Evolutionary conservation across 495 filamentous ascomycete genomes (phyloP), one percentile per base, ranked within the genome.

Genomic region (Trichoderma erinaceum): DNA sequence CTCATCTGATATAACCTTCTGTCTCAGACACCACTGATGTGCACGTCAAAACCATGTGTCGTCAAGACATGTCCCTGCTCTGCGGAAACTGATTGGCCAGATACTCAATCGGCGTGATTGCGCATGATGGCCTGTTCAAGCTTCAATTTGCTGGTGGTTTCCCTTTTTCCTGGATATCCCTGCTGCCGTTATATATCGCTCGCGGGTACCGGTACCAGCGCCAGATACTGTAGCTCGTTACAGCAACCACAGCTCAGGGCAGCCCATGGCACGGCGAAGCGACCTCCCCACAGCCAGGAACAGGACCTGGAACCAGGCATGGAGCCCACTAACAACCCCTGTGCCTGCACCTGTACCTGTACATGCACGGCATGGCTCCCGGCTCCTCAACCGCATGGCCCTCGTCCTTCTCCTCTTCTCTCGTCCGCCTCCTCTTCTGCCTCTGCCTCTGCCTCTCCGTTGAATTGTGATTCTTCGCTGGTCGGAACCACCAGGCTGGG

Each of bases 401-500:
- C 15, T 61, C 25, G 23, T 61, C 27, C 56, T 61, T 61, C 56
- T 61, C 56, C 23, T 56, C 56, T 23, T 50, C 48, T 2, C 44
- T 48, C 44, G 15, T 48, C 44, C 44, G 25, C 11, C 27, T 61
- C 56, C 56, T 61, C 27, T 61, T 61, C 25, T 61, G 23, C 56
- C 25, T 32, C 29, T 29, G 29, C 29, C 29, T 29, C 29, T 29
- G n/a, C n/a, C n/a, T n/a, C 25, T 23, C 52, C 56, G 0, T 25
- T 12, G 27, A 18, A 1, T 32, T 0, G 1, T 29, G 56, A 61
- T 18, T 61, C 56, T 32, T 61, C 56, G 56, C 56, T 61, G 56
- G 56, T 32, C 56, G 27, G 23, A 27, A 61, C 25, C 56, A 23
- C 27, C 56, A 29, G 56, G 56, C 56, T 61, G 56, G 56, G 56